Base-by-base conservation (phyloP, 2,329 filamentous ascomycete genomes). In the Canariomyces notabilis region DNA sequence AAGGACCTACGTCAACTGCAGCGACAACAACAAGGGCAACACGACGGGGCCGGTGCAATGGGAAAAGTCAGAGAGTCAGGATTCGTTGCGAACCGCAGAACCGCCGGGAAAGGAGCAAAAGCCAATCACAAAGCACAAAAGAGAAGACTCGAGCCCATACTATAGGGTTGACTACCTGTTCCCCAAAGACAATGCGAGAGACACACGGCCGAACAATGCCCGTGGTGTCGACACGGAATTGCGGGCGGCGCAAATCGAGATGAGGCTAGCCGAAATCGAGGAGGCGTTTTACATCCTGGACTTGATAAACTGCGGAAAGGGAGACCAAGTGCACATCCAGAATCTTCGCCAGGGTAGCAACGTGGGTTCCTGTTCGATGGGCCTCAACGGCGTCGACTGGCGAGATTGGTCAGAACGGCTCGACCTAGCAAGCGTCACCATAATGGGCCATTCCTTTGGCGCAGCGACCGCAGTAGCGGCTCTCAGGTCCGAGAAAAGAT, bases 371-470 rank as follows among this genome's bases (percentile, higher is more conserved):
- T 81, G 76, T 50, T 80, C 77, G 1, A 66, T 74, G 36, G 82
- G 80, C 0, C 66, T 85, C 0, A 65, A 73, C 3, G 79, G 77
- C 1, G 59, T 76, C 29, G 54, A 70, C 42, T 86, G 80, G 81
- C 51, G 61, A 0, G 62, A 67, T 8, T 85, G 81, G 82, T 70
- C 71, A 48, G 66, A 67, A 2, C 66, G 76, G 2, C 75, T 85
- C 49, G 71, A 77, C 44, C 63, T 78, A 4, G 64, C 74, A 21
- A 71, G 77, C 39, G 75, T 82, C 15, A 85, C 80, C 1, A 70
- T 77, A 48, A 76, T 82, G 54, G 81, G 82, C 0, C 82, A 86
- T 58, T 83, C 78, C 1, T 85, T 86, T 53, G 82, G 82, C 15
- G 81, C 79, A 2, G 81, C 81, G 7, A 83, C 81, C 1, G 72